phyloP scores from a whole-genome alignment of 2,329 filamentous ascomycete species.

The Rhynchosporium agropyri region DNA sequence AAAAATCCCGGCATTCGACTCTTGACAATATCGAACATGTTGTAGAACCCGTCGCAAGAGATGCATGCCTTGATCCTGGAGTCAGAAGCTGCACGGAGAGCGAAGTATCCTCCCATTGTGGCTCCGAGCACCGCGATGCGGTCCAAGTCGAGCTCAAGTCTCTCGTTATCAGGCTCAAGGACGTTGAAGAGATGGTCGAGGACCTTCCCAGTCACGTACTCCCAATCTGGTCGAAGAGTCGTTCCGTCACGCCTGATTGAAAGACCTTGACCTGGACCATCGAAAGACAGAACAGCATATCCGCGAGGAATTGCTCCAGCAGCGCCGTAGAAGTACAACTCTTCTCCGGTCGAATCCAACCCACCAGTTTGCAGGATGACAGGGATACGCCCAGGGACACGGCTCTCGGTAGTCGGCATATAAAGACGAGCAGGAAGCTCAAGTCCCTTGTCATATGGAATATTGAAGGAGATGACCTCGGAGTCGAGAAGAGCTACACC shows the following conservation, averaged over 20 bases:
- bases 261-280: conserved; percentile 47
- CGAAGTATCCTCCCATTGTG: conserved; percentile 51
- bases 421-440: conserved; percentile 44
- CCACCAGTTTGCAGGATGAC: conserved; percentile 37
- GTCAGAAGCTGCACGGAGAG: conserved; percentile 48
- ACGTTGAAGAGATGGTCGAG: conserved; percentile 33
- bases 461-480: conserved; percentile 40
- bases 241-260: conserved; percentile 32
- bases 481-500: conserved; percentile 41
- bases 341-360: conserved; percentile 42
- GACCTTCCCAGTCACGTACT: conserved; percentile 36
- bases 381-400: conserved; percentile 29
- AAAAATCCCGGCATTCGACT: conserved; percentile 36
- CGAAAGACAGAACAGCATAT: conserved; percentile 45
- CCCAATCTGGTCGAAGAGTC: conserved; percentile 36
- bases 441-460: conserved; percentile 44
- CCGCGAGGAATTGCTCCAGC: conserved; percentile 35
- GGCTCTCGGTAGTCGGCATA: conserved; percentile 33
- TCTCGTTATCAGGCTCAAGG: conserved; percentile 24
- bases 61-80: conserved; percentile 50
- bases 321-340: conserved; percentile 39
- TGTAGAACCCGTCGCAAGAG: conserved; percentile 45
- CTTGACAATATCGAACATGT: conserved; percentile 41
- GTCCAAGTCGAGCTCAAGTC: conserved; percentile 37
- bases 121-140: conserved; percentile 37